Percentiles rank a stretch among this genome's conserved stretches.
Evolutionary conservation across 768 basidiomycete genomes (phyloP).

Genomic region (Panaeolus cyanescens): DNA sequence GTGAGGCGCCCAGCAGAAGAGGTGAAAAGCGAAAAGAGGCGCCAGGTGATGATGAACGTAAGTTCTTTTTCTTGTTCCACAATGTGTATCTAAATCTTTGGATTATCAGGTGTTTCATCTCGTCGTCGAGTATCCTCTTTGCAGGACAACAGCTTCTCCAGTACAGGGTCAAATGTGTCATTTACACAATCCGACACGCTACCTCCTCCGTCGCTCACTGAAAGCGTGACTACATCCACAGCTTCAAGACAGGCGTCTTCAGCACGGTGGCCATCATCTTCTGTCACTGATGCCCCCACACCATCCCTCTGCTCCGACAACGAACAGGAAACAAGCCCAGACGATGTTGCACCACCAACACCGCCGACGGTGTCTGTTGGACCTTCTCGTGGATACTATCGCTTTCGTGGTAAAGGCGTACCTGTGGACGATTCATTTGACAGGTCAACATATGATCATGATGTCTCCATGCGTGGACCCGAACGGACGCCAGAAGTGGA

Average conservation of each 20-base stretch:
- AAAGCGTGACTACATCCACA: constrained; percentile 8
- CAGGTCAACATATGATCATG: constrained; percentile 8
- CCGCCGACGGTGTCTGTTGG: constrained; percentile 33
- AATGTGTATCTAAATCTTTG: background rate
- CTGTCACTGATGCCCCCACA: constrained; percentile 46
- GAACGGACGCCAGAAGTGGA: background rate
- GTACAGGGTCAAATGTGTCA: background rate
- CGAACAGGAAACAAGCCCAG: constrained; percentile 49
- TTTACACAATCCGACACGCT: background rate
- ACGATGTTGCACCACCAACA: constrained; percentile 54
- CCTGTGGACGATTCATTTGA: constrained; percentile 18
- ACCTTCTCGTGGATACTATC: constrained; percentile 23
- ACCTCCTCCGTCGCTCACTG: background rate
- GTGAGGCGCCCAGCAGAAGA: background rate
- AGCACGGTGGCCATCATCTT: constrained; percentile 20
- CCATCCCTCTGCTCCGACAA: constrained; percentile 80
- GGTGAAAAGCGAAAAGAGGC: background rate
- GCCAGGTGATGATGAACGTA: background rate
- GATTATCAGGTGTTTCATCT: background rate
- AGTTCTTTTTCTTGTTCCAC: background rate
- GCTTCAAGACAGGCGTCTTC: constrained; percentile 4
- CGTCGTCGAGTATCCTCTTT: background rate
- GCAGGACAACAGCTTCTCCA: background rate
- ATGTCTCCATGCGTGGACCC: constrained; percentile 33
- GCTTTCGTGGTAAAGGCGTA: constrained; percentile 27